Percentiles rank a stretch among this genome's conserved stretches.
Conservation (phyloP, 1,284 basidiomycete genomes). For the Limonomyces culmigenus region DNA sequence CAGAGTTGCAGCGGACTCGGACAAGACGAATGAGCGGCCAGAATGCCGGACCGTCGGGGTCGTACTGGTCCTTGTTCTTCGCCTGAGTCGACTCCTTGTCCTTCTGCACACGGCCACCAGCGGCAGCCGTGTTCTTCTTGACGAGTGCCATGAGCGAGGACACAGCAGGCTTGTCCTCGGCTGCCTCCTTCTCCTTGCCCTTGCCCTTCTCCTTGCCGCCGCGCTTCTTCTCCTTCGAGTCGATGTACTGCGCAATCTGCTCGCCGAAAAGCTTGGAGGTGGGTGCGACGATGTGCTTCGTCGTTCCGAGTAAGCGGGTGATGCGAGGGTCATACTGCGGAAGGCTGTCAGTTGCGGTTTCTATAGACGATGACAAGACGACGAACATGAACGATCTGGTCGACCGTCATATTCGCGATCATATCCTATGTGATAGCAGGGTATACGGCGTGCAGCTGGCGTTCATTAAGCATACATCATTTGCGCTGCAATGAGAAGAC, state of each 20-base stretch:
- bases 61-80: too few species aligned
- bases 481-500: too few species aligned
- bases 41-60: constrained; percentile 22
- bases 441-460: constrained; percentile 46
- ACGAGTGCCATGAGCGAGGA: background rate
- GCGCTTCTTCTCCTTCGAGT: constrained; percentile 42
- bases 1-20: constrained; percentile 33
- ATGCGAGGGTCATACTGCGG: constrained; percentile 15
- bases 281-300: constrained; percentile 29
- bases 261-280: constrained; percentile 33
- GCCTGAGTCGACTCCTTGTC: constrained; percentile 10
- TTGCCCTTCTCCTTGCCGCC: constrained; percentile 23
- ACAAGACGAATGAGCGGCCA: constrained; percentile 50
- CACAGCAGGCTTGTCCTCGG: background rate
- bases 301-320: constrained; percentile 28
- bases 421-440: constrained; percentile 29
- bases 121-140: background rate
- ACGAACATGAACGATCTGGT: constrained; percentile 27
- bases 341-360: background rate
- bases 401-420: constrained; percentile 27
- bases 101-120: background rate
- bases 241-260: constrained; percentile 45
- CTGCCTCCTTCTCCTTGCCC: constrained; percentile 13
- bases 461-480: too few species aligned
- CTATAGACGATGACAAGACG: constrained; percentile 2